Base-by-base conservation (phyloP, 305 asterid species). In the Salvia sclarea region DNA sequence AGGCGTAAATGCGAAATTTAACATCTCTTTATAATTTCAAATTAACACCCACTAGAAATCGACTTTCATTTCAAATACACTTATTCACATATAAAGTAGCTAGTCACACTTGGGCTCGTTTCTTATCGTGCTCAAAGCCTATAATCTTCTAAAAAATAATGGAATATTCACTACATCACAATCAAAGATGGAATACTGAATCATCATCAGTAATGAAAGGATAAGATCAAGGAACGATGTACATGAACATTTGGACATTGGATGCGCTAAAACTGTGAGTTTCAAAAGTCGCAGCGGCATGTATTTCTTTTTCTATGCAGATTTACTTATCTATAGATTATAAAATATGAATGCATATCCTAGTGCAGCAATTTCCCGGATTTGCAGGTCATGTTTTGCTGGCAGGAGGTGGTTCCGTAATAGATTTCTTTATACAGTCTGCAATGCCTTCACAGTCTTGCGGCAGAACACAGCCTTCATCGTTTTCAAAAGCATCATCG, bases 401-500 rank as follows among this genome's bases (percentile, higher is more conserved):
- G 60, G 69, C 53, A 3, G 66, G 65, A 35, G 86, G 69, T 35
- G 86, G 38, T 41, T 89, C 84, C 1, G 55, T 43, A 13, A 81
- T 77, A 17, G 98, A 86, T 76, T 92, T 90, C 81, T 79, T 82
- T 64, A 89, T 38, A 70, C 96, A 86, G 45, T 90, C 97, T 24
- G 79, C 91, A 63, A 88, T 82, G 79, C 97, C 98, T 81, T 82
- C 88, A 64, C 96, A 88, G 60, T 85, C 63, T 77, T 83, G 74
- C 17, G 85, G 81, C 30, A 77, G 43, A 18, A 53, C 13, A 68
- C 89, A 85, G 14, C 72, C 88, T 5, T 68, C 2, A 49, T 72
- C 86, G 2, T 83, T 89, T 37, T 77, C 83, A 37, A 22, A 11
- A 1, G 49, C 80, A 48, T 28, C 71, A 0, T 30, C 77, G 28